Evolutionary conservation across 2,329 filamentous ascomycete species (phyloP), one percentile per base, ranked within the genome.

Genomic region (Alternaria ventricosa): DNA sequence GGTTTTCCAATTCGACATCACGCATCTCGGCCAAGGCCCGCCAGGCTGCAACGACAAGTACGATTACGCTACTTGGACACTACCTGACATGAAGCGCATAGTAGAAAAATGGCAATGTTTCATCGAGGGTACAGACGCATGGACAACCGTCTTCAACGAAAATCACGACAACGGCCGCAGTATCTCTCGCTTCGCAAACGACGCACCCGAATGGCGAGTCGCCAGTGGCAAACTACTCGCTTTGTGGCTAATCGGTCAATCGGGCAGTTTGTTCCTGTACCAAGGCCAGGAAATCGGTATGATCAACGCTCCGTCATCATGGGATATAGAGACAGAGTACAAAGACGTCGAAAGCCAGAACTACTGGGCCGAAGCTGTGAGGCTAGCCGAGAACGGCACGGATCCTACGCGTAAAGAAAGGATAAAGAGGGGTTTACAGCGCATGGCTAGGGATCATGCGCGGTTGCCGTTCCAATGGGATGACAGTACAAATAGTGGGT

Each of bases 391-490:
- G 6, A 51, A 68, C 18, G 72, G 72, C 0, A 68, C 77, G 76
- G 72, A 75, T 57, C 70, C 79, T 76, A 74, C 72, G 20, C 65
- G 74, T 6, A 73, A 68, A 45, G 61, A 71, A 30, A 61, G 56
- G 75, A 83, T 72, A 56, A 80, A 77, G 77, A 70, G 82, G 65
- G 82, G 87, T n/a, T 83, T 89, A 71, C 85, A 87, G 64, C 82
- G 84, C 66, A 88, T 88, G 74, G 88, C 86, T 8, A 77, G 91
- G 22, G 91, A 94, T 77, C 91, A 94, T 76, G 88, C 87, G 8
- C 85, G 91, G 49, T 88, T 89, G 0, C 91, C 91, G 0, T 89
- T 94, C 78, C 90, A 92, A 73, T 94, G 91, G 91, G 84, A 88
- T 65, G 72, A 78, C n/a, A 81, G 79, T 1, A 72, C 80, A 0